Conservation (phyloP, 2,329 filamentous ascomycete species). For the Exophiala aquamarina region DNA sequence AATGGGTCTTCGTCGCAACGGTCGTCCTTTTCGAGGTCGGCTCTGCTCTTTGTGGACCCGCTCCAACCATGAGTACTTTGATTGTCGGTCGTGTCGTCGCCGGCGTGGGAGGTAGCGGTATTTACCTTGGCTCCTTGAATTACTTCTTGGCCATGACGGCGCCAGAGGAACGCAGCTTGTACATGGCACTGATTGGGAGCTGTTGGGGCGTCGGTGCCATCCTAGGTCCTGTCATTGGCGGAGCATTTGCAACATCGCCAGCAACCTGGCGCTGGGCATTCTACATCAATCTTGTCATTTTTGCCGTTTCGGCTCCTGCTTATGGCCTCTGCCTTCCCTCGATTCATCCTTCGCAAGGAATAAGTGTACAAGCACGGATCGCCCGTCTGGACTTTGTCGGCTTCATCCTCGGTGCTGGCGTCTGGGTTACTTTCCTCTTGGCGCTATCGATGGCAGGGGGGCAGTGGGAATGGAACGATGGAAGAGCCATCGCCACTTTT, state of each 20-base stretch:
- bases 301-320: constrained; percentile 44
- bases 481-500: constrained; percentile 48
- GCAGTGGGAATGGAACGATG: constrained; percentile 49
- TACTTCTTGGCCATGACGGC: too few species aligned
- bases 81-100: constrained; percentile 44
- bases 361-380: constrained; percentile 27
- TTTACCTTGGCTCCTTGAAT: constrained; percentile 29
- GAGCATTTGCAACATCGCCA: constrained; percentile 30
- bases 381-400: constrained; percentile 49
- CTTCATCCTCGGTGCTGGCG: constrained; percentile 43
- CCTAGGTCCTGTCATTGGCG: constrained; percentile 39
- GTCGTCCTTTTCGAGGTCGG: constrained; percentile 35
- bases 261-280: constrained; percentile 43
- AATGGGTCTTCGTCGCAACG: constrained; percentile 40
- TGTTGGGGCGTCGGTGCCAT: constrained; percentile 37
- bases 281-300: constrained; percentile 58
- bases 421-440: constrained; percentile 46
- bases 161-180: constrained; percentile 30
- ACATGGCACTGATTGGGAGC: constrained; percentile 34
- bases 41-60: constrained; percentile 44
- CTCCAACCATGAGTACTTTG: constrained; percentile 46
- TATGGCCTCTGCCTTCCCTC: constrained; percentile 46
- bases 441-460: constrained; percentile 54
- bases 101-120: constrained; percentile 35
- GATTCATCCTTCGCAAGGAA: constrained; percentile 28